Evolutionary conservation across 1,284 basidiomycete genomes (phyloP), one percentile per base, ranked within the genome.

Genomic region (Flammula alnicola): DNA sequence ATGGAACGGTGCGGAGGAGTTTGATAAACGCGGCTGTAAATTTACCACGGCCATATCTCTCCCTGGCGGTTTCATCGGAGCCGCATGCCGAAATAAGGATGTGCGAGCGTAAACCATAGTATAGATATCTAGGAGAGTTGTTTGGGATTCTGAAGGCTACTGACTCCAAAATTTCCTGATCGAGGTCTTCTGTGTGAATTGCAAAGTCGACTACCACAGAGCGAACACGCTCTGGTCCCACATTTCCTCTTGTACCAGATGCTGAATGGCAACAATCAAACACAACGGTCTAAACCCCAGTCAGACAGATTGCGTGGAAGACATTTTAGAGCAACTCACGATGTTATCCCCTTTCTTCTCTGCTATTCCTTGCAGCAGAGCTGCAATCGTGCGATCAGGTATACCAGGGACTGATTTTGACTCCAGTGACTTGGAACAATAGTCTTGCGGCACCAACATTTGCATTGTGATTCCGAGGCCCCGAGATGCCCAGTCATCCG

Each of bases 401-500:
- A 46, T 39, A 7, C 23, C 23, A 1, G 25, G 23, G 5, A 38
- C 44, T 3, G 17, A 22, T 2, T 14, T 5, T 22, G 14, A 20
- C 5, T 8, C 9, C n/a, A 10, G 11, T 17, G 31, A 20, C 2
- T 14, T 16, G n/a, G 5, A 10, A 3, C 17, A 5, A 9, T 19
- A 48, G 16, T 48, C 47, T 5, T 35, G 16, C 5, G 47, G 47
- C 5, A 48, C 14, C 22, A 48, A 12, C 38, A 48, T 35, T 23
- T 35, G 39, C 17, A 42, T 16, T 12, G 8, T 25, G 20, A 12
- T n/a, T 12, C 5, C 33, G 6, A 25, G 3, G 27, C 27, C 14
- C n/a, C n/a, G n/a, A 8, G 12, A 14, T 23, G 14, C n/a, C 81
- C 81, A 83, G 37, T 74, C 78, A 30, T 66, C 63, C 8, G 80